Base-by-base conservation (phyloP, 2,329 filamentous ascomycete genomes). In the Seiridium unicorne region DNA sequence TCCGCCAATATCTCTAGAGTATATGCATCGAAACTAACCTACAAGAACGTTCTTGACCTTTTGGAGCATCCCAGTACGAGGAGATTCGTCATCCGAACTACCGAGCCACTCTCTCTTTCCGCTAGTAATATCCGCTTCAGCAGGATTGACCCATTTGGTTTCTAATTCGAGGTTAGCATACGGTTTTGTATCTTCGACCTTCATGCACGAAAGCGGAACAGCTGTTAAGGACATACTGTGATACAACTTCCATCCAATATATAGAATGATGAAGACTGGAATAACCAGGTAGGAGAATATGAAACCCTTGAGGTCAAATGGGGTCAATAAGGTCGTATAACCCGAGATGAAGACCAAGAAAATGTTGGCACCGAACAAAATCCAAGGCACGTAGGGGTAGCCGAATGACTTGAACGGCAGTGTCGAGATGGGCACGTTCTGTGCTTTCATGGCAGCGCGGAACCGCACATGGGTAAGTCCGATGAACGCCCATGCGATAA, bases 401-500 rank as follows among this genome's bases (percentile, higher is more conserved):
- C 67, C 54, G 11, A 68, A 59, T 2, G 68, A 65, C 13, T 51
- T 61, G 44, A 66, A 69, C 5, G 68, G 67, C 32, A 70, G 44
- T 32, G 67, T 65, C 7, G 66, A 62, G 5, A 61, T 34, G 11
- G 63, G 60, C 34, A 61, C 65, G 38, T 65, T 66, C 44, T 72
- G 69, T 3, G 63, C 36, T 3, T 53, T 60, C 69, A 69, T 68
- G 26, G 69, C 70, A 31, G 54, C 57, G 4, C 68, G 66, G 35
- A 71, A 64, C 2, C 69, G 64, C 44, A 71, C 42, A 48, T 72
- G 69, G 36, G 68, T 69, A 26, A 70, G 60, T 10, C 69, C 69
- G 42, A 72, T 66, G 48, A 76, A 67, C 2, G 69, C 68, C 69
- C 70, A 72, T 4, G 69, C 67, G 26, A 72, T 61, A 49, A 70